Conservation (phyloP, 306 rosid species). For the Inga oerstediana region DNA sequence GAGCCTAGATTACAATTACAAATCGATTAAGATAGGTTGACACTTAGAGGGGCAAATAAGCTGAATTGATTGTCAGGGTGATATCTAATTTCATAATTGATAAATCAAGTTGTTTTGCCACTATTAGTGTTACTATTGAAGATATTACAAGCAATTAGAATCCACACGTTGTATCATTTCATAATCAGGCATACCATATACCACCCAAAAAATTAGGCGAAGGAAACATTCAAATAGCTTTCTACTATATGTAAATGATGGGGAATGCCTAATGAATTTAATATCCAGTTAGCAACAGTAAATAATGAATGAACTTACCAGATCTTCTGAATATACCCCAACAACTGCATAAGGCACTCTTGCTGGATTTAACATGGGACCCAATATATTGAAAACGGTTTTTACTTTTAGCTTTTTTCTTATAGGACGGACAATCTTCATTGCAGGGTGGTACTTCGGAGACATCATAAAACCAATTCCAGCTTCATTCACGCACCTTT, state of each 20-base stretch:
- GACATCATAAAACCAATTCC: slow-evolving; percentile 98
- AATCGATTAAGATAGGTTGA: slow-evolving; percentile 12
- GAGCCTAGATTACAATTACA: background rate
- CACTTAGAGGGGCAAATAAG: background rate
- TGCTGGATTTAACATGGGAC: slow-evolving; percentile 97
- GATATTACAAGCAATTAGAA: slow-evolving; percentile 21
- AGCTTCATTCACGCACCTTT: slow-evolving; percentile 67
- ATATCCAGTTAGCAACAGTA: background rate
- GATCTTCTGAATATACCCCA: slow-evolving; percentile 80
- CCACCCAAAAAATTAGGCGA: background rate
- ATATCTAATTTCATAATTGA: slow-evolving; percentile 18
- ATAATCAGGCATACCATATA: slow-evolving; percentile 9
- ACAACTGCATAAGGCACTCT: slow-evolving; percentile 88
- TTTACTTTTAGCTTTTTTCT: slow-evolving; percentile 82
- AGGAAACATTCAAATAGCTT: background rate
- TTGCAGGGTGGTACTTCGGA: slow-evolving; percentile 87
- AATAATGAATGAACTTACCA: slow-evolving; percentile 50
- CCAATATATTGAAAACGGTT: slow-evolving; percentile 88
- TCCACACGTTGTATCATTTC: background rate
- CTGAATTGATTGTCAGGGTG: background rate
- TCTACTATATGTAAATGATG: slow-evolving; percentile 2
- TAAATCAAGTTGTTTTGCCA: slow-evolving; percentile 12
- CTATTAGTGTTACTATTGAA: slow-evolving; percentile 7
- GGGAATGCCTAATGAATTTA: slow-evolving; percentile 6
- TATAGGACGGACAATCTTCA: slow-evolving; percentile 79